These are phyloP conservation scores for Umbellularia californica DNA, from an alignment of 164 flowering plant species.

Conservation along the genomic window DNA sequence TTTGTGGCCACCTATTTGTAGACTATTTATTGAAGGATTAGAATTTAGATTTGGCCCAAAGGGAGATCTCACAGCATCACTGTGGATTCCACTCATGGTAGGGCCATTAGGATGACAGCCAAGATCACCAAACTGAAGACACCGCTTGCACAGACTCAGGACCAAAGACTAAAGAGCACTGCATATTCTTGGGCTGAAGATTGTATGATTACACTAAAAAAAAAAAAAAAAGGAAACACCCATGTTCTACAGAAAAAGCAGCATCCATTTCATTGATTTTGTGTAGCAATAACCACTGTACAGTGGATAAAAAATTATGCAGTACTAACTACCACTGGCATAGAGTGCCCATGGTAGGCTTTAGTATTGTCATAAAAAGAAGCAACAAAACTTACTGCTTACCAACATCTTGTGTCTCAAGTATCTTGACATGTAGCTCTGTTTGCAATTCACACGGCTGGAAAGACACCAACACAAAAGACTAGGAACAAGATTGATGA, in stretches of 20 bases:
- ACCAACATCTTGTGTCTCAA: constrained; percentile 83
- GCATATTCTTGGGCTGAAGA: neutral
- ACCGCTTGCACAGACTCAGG: neutral
- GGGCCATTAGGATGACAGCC: neutral
- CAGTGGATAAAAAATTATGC: neutral
- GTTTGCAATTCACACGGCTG: constrained; percentile 19
- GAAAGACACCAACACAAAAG: constrained; percentile 51
- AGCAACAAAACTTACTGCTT: constrained; percentile 15
- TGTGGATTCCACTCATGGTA: neutral
- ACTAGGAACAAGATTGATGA: constrained; percentile 44
- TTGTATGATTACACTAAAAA: neutral
- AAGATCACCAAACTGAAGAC: neutral
- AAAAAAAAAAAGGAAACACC: no score
- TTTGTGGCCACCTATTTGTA: neutral
- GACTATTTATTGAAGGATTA: neutral
- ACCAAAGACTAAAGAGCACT: neutral
- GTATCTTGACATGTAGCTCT: constrained; percentile 36
- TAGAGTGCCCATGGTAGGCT: neutral
- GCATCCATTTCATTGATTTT: neutral
- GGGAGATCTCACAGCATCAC: neutral
- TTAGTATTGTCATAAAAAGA: neutral
- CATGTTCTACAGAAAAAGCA: no score
- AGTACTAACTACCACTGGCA: neutral
- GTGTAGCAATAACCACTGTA: neutral
- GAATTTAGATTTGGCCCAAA: neutral